A percentile compares a stretch with the other conserved stretches of the same genome.
These are phyloP conservation scores for Aspergillus novofumigatus DNA, from an alignment of 2,329 filamentous ascomycete species.

Conservation along the genomic window DNA sequence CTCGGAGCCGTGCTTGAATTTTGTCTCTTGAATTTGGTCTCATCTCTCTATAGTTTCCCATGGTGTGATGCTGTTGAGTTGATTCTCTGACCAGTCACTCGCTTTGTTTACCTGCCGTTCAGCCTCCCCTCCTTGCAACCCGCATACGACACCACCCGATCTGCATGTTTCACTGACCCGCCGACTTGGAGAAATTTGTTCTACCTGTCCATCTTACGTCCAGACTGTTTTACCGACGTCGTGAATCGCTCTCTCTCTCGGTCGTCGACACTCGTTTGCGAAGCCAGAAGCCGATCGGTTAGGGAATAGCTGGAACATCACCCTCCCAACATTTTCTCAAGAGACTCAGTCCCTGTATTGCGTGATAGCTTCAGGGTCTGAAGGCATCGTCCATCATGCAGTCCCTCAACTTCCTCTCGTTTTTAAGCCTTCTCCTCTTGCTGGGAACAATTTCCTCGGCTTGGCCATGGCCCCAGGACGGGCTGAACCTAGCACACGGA, in stretches of 20 bases:
- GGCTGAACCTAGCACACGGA: conserved; percentile 15
- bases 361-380: not conserved
- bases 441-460: conserved; percentile 29
- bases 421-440: conserved; percentile 32
- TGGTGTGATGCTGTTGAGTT: not conserved
- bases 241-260: not conserved
- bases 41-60: not conserved
- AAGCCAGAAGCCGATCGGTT: not conserved
- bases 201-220: conserved; percentile 1
- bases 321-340: not conserved
- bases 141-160: conserved; percentile 15
- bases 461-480: conserved; percentile 22
- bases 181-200: conserved; percentile 6
- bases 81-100: conserved; percentile 13
- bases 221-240: not conserved
- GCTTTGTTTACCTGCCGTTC: conserved; percentile 18
- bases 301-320: not conserved
- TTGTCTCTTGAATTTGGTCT: not conserved
- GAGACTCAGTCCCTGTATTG: not conserved
- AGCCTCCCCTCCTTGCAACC: conserved; percentile 6
- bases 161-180: conserved; percentile 17
- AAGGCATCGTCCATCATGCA: conserved; percentile 27
- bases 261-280: conserved; percentile 4
- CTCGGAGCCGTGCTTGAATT: not conserved
- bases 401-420: conserved; percentile 22